Conservation (phyloP, 169 alveolate species). For the Haemoproteus tartakovskyi region DNA sequence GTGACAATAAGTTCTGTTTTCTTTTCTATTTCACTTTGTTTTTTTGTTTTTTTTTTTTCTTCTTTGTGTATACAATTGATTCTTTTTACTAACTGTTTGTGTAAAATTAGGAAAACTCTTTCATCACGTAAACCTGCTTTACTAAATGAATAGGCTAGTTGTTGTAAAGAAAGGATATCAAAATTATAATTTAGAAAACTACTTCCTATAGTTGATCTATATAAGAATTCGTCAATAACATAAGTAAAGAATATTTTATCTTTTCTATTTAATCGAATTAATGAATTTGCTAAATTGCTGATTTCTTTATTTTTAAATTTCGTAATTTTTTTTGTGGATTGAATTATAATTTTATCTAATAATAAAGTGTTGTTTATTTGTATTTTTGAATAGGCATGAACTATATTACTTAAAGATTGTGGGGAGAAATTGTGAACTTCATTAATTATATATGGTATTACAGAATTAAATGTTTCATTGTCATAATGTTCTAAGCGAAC, state of each 20-base stretch:
- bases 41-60: background rate
- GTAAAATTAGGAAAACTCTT: constrained; percentile 11
- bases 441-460: constrained; percentile 40
- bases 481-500: constrained; percentile 32
- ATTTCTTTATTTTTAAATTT: constrained; percentile 55
- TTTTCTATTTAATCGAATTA: constrained; percentile 26
- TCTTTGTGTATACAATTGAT: constrained; percentile 1
- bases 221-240: constrained; percentile 45
- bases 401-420: constrained; percentile 49
- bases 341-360: constrained; percentile 8
- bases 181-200: constrained; percentile 16
- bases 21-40: background rate
- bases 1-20: background rate
- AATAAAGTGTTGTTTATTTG: constrained; percentile 23
- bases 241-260: constrained; percentile 39
- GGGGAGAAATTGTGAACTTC: constrained; percentile 11
- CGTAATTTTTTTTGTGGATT: constrained; percentile 16
- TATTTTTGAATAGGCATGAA: constrained; percentile 32
- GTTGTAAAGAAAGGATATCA: constrained; percentile 44
- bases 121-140: constrained; percentile 40
- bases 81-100: constrained; percentile 10
- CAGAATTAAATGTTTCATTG: constrained; percentile 36
- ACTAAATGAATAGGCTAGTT: constrained; percentile 49
- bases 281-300: constrained; percentile 54
- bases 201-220: constrained; percentile 54